Conservation (phyloP, 257 asterid genomes). For the Solanum lycopersicoides region DNA sequence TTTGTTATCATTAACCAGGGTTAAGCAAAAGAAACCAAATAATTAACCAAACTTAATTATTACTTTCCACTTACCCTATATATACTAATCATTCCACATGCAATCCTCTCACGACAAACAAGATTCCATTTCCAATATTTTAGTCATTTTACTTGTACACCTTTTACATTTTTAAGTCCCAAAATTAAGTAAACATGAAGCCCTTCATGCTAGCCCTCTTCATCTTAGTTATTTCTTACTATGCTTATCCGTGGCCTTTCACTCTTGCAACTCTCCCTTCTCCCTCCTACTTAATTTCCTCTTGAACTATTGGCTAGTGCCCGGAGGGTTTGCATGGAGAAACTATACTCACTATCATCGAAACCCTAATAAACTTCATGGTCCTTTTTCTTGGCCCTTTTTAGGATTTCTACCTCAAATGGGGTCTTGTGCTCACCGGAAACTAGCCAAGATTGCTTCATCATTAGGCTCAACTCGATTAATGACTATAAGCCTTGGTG, state of each 20-base stretch:
- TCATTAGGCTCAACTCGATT: not conserved
- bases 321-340: not conserved
- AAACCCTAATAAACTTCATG: not conserved
- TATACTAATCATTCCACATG: not conserved
- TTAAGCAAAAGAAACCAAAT: not conserved
- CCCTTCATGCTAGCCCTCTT: not conserved
- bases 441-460: not conserved
- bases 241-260: not conserved
- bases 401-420: not conserved
- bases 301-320: not conserved
- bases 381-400: not conserved
- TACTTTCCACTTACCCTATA: not conserved
- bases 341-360: not conserved
- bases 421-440: not conserved
- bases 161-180: not conserved
- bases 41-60: not conserved
- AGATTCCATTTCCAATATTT: not conserved
- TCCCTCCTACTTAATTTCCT: not conserved
- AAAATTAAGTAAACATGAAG: not conserved
- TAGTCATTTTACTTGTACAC: not conserved
- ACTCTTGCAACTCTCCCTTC: not conserved
- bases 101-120: not conserved
- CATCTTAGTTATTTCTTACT: not conserved
- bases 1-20: not conserved
- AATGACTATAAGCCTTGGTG: not conserved